These are phyloP conservation scores for Trypanosoma congolense DNA, from an alignment of 208 protist species.

Conservation along the genomic window DNA sequence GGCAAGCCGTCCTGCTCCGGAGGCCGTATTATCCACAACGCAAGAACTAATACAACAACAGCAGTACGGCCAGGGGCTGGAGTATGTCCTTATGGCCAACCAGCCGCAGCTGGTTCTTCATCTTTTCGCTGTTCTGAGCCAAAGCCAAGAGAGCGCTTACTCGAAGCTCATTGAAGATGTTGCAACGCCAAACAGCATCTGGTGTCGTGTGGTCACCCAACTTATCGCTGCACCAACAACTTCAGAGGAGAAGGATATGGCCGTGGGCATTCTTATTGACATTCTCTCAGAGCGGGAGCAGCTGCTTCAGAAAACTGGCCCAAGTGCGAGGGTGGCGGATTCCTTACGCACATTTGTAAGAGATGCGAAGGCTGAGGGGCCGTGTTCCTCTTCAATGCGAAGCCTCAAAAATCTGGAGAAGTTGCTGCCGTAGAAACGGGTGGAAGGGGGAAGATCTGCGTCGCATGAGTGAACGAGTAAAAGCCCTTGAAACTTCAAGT, in stretches of 20 bases:
- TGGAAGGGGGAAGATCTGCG: constrained; percentile 2
- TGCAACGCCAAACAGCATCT: constrained; percentile 35
- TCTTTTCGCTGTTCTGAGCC: constrained; percentile 32
- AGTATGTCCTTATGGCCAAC: constrained; percentile 40
- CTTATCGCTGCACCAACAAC: constrained; percentile 29
- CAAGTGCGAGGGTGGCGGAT: constrained; percentile 37
- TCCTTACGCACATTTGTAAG: constrained; percentile 47
- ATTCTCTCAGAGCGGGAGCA: constrained; percentile 62
- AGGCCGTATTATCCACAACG: constrained; percentile 60
- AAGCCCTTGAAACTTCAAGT: constrained; percentile 2
- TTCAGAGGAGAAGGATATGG: constrained; percentile 32
- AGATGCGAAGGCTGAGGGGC: constrained; percentile 25
- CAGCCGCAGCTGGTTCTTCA: constrained; percentile 44
- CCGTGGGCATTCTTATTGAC: constrained; percentile 56
- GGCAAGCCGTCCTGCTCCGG: constrained; percentile 26
- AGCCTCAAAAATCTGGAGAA: constrained; percentile 67
- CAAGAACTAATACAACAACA: constrained; percentile 36
- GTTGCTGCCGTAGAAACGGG: constrained; percentile 45
- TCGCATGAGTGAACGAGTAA: constrained; percentile 10
- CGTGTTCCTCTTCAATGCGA: constrained; percentile 28
- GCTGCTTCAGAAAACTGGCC: constrained; percentile 34
- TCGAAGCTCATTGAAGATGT: constrained; percentile 36
- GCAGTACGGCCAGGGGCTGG: constrained; percentile 29
- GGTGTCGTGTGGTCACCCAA: constrained; percentile 43
- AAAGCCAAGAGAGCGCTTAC: constrained; percentile 25